Percentiles rank a stretch among this genome's conserved stretches.
These are phyloP conservation scores for Marsdenia floribunda DNA, from an alignment of 257 asterid species.

Conservation along the genomic window DNA sequence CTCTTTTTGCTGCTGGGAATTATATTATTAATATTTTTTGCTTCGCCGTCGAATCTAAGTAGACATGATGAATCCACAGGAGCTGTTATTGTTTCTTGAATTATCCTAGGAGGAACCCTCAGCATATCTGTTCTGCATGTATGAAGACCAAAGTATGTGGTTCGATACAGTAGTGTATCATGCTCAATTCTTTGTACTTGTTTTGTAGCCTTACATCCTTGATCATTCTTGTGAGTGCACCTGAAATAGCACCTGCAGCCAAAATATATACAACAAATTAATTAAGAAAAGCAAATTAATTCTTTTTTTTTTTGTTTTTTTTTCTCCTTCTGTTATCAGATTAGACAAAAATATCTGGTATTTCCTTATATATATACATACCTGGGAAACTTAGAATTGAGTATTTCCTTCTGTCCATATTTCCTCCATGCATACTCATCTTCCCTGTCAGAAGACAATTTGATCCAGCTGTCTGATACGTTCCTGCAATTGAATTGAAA, in stretches of 20 bases:
- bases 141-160: slow-evolving; percentile 58
- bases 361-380: slow-evolving; percentile 3
- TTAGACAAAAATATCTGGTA: no score
- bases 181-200: slow-evolving; percentile 55
- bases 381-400: slow-evolving; percentile 56
- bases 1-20: slow-evolving; percentile 4
- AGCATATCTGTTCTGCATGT: slow-evolving; percentile 32
- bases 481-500: slow-evolving; percentile 29
- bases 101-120: slow-evolving; percentile 14
- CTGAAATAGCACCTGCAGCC: slow-evolving; percentile 59
- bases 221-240: slow-evolving; percentile 60
- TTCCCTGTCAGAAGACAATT: slow-evolving; percentile 21
- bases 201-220: slow-evolving; percentile 59
- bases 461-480: slow-evolving; percentile 33
- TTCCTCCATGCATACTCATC: slow-evolving; percentile 82
- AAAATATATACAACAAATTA: background rate
- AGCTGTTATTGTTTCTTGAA: slow-evolving; percentile 8
- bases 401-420: slow-evolving; percentile 73
- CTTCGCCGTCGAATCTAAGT: slow-evolving; percentile 27
- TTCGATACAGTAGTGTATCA: slow-evolving; percentile 30
- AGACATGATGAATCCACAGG: slow-evolving; percentile 32
- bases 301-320: no score
- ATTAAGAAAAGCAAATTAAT: no score
- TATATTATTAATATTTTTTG: no score
- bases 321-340: no score